Evolutionary conservation across 306 rosid genomes (phyloP), one percentile per base, ranked within the genome.

Genomic region (Oemleria cerasiformis): DNA sequence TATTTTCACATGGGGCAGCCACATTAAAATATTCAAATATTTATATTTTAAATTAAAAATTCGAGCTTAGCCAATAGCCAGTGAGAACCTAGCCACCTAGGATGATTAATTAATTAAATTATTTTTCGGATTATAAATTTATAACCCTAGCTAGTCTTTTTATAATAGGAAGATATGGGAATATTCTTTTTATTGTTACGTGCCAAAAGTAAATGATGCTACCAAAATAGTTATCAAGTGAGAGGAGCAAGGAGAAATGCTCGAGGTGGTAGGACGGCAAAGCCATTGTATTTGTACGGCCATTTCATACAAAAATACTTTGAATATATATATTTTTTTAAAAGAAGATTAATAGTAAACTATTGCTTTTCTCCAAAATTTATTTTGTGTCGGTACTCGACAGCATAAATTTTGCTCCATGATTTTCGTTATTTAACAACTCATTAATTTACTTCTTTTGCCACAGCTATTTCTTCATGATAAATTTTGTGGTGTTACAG

Each of bases 1-100:
- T n/a, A 58, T 42, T 76, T 63, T 59, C 84, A 83, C 84, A 73
- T 81, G 90, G 80, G 62, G 42, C 23, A 38, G 68, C 11, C 70
- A 73, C 73, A 25, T 23, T 71, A 44, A 38, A 59, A 60, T 60
- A 60, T 16, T 1, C 9, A 19, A 19, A 5, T n/a, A 8, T 58
- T 54, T 25, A 17, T 36, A 23, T 60, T 63, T 39, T 39, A n/a
- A 61, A 53, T 4, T 10, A 51, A 6, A 30, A 34, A 14, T 8
- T 34, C 8, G 10, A n/a, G n/a, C n/a, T n/a, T n/a, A n/a, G n/a
- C n/a, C n/a, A n/a, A n/a, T n/a, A n/a, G 20, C 10, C 1, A 15
- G 12, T 3, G 38, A 51, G 20, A 19, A 68, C 39, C 39, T 58
- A 16, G 49, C 30, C 30, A 25, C 30, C 30, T 63, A 9, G 45